A percentile compares a stretch with the other conserved stretches of the same genome.
These are phyloP conservation scores for Apodospora peruviana DNA, from an alignment of 495 filamentous ascomycete genomes.

Conservation along the genomic window DNA sequence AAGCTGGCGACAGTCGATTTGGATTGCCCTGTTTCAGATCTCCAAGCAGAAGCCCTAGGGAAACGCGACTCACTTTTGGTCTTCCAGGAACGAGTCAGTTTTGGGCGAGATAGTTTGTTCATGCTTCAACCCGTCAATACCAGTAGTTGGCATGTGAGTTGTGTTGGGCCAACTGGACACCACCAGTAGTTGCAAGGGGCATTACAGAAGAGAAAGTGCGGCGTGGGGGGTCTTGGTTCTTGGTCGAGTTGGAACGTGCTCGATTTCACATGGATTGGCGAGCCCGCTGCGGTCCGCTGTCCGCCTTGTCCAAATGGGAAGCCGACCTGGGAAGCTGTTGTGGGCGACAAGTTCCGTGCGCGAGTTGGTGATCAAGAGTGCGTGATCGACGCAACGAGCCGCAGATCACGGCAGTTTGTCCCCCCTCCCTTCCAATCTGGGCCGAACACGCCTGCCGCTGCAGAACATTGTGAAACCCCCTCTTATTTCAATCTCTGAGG, in stretches of 20 bases:
- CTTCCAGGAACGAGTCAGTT: neutral
- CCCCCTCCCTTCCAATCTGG: conserved; percentile 4
- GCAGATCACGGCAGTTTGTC: conserved; percentile 12
- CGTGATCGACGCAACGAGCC: conserved; percentile 22
- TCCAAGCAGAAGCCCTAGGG: neutral
- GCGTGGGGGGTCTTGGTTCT: neutral
- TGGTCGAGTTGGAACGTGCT: conserved; percentile 2
- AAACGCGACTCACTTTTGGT: neutral
- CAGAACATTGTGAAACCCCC: conserved; percentile 19
- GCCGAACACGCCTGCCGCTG: neutral
- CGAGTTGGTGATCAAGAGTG: neutral
- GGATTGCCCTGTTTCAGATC: conserved; percentile 1
- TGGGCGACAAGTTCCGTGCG: neutral
- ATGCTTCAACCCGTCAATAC: no score
- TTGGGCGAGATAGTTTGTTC: no score
- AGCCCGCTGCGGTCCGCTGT: neutral
- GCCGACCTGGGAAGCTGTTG: no score
- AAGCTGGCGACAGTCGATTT: neutral
- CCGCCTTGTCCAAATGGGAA: no score
- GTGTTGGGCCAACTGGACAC: no score
- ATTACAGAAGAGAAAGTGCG: neutral
- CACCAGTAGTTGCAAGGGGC: no score
- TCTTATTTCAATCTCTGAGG: no score
- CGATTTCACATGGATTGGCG: neutral
- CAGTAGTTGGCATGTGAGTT: no score